Base-by-base conservation (phyloP, 2,329 filamentous ascomycete genomes). In the Zymoseptoria brevis region DNA sequence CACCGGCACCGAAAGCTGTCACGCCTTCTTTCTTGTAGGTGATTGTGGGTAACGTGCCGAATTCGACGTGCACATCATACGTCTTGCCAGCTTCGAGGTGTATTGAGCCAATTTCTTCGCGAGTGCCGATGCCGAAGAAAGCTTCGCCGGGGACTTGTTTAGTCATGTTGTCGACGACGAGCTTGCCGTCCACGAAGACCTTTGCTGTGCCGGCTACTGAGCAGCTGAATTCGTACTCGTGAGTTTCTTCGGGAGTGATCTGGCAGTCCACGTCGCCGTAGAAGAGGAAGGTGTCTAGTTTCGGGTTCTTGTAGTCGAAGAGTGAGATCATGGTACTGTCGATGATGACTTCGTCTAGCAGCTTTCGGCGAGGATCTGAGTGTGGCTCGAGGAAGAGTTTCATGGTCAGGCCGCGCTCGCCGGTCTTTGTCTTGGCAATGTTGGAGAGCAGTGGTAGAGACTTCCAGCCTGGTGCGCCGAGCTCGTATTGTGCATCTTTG, bases 1-100 rank as follows among this genome's bases (percentile, higher is more conserved):
- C 70, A 66, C 86, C 88, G 2, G 87, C 87, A 16, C 87, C 86
- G 61, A 88, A 88, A 60, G 84, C 84, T 70, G 89, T 24, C 78
- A 78, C 45, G 81, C 65, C 4, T 83, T 86, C 22, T 82, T 83
- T 66, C 24, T 67, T 64, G 29, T 87, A 79, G 68, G 87, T 86
- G 70, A 84, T 87, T 19, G 83, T 88, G 69, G 84, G 85, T 69
- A 87, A 82, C 24, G 85, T 80, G 19, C 82, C 79, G 50, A 89
- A 78, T 62, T 87, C 80, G 24, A 87, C 78, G 0, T 83, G 76
- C 61, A 82, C 80, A 55, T 81, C 67, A 73, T 88, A 88, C 0
- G 77, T 77, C 64, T 83, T 76, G 8, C 83, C 85, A 65, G 82
- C 82, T 61, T 80, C 80, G 57, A 89, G 77, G 4, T 80, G 71